These are phyloP conservation scores for Lentinula lateritia DNA, from an alignment of 768 basidiomycete species.

Conservation along the genomic window DNA sequence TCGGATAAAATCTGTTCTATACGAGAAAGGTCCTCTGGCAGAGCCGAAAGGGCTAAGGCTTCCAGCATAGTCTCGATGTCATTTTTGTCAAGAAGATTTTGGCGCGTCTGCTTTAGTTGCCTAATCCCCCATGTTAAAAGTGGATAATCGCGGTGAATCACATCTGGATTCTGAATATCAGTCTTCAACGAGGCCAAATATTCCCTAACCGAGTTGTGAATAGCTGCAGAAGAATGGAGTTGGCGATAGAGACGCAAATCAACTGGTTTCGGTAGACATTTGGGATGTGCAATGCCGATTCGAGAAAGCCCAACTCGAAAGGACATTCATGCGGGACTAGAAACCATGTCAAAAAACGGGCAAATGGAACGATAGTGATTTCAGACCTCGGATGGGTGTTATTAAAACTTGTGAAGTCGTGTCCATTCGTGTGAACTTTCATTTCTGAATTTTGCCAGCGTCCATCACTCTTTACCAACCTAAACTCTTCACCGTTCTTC, in stretches of 20 bases:
- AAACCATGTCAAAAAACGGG: conserved; percentile 11
- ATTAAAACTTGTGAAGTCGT: not conserved
- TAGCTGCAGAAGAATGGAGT: not conserved
- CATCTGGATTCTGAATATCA: not conserved
- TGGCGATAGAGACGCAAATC: not conserved
- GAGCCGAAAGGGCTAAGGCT: conserved; percentile 45
- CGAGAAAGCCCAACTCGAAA: conserved; percentile 37
- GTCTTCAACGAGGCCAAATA: not conserved
- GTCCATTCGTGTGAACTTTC: conserved; percentile 6
- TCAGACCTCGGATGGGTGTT: conserved; percentile 1
- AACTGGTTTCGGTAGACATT: not conserved
- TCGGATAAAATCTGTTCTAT: conserved; percentile 49
- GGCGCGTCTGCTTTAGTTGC: not conserved
- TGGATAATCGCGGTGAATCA: conserved; percentile 7
- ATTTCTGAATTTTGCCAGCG: conserved; percentile 23
- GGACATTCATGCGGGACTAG: conserved; percentile 57
- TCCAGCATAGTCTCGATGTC: conserved; percentile 27
- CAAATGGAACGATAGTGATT: conserved; percentile 5
- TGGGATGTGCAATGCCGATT: conserved; percentile 22
- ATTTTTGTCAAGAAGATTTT: not conserved
- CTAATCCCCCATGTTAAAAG: not conserved
- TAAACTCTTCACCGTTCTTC: conserved; percentile 14
- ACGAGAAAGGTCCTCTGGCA: conserved; percentile 47
- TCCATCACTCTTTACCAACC: conserved; percentile 11
- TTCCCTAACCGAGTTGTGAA: not conserved